These are phyloP conservation scores for Venturia effusa DNA, from an alignment of 2,329 filamentous ascomycete genomes.

Conservation along the genomic window DNA sequence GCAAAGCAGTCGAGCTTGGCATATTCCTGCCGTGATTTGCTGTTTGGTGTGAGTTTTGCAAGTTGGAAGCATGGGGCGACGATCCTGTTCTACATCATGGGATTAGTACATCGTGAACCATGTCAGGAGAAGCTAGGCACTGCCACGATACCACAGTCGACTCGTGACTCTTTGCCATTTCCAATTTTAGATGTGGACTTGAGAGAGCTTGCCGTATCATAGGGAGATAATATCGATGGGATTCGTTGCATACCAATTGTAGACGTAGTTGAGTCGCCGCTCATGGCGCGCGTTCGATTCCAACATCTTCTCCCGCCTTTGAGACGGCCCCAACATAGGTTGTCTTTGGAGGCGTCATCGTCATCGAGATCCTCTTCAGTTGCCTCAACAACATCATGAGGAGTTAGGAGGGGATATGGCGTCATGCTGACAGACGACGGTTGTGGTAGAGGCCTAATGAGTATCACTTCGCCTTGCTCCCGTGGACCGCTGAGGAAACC, in stretches of 20 bases:
- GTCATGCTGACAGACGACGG: background rate
- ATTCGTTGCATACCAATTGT: background rate
- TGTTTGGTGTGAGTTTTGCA: background rate
- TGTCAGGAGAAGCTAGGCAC: background rate
- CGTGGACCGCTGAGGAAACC: too few relatives aligned
- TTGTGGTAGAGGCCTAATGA: background rate
- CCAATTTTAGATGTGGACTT: background rate
- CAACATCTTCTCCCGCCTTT: background rate
- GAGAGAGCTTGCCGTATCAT: background rate
- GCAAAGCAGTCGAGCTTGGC: background rate
- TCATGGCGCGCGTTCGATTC: background rate
- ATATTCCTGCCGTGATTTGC: background rate
- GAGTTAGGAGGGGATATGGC: background rate
- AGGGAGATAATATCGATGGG: background rate
- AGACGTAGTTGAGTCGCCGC: background rate
- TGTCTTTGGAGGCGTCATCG: background rate
- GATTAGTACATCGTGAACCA: background rate
- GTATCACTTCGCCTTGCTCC: too few relatives aligned
- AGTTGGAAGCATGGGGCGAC: background rate
- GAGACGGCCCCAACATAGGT: background rate
- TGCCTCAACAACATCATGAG: background rate
- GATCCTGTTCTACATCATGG: background rate
- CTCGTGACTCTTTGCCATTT: background rate
- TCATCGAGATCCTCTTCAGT: background rate
- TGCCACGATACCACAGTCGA: background rate